Evolutionary conservation across 305 asterid genomes (phyloP).

Genomic region (Rubia balearica): DNA sequence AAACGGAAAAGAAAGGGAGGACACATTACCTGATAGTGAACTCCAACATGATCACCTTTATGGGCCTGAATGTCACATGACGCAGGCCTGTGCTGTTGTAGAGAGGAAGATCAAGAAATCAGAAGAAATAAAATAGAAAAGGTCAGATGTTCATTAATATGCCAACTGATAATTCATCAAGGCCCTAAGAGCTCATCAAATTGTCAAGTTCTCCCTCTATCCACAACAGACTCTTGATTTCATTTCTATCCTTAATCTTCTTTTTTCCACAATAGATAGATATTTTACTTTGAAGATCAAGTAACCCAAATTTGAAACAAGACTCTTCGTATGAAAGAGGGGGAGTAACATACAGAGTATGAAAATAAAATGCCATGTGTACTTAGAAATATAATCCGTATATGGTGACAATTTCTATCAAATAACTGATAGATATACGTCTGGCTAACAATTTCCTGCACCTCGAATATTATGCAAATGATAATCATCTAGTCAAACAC

Average conservation of each 20-base stretch:
- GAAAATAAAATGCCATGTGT: background rate
- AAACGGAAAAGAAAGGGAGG: background rate
- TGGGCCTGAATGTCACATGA: slow-evolving; percentile 82
- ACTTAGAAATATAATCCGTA: background rate
- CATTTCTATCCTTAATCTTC: background rate
- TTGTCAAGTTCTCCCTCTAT: background rate
- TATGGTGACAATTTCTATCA: no score
- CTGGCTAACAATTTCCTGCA: no score
- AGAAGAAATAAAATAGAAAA: background rate
- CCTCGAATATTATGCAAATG: background rate
- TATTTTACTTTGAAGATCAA: background rate
- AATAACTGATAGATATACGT: background rate
- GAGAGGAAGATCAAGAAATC: background rate
- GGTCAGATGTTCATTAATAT: background rate
- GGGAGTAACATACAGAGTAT: background rate
- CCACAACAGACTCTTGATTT: no score
- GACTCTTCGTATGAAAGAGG: background rate
- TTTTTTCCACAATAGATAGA: background rate
- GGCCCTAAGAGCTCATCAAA: background rate
- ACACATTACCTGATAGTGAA: slow-evolving; percentile 71
- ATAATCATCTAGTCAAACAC: background rate
- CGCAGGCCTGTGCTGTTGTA: slow-evolving; percentile 74
- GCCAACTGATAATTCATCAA: background rate
- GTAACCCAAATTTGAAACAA: background rate
- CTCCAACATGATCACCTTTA: slow-evolving; percentile 80